A percentile compares a stretch with the other conserved stretches of the same genome.
phyloP scores from a whole-genome alignment of 305 asterid species.

The Solanum aculeatissimum region DNA sequence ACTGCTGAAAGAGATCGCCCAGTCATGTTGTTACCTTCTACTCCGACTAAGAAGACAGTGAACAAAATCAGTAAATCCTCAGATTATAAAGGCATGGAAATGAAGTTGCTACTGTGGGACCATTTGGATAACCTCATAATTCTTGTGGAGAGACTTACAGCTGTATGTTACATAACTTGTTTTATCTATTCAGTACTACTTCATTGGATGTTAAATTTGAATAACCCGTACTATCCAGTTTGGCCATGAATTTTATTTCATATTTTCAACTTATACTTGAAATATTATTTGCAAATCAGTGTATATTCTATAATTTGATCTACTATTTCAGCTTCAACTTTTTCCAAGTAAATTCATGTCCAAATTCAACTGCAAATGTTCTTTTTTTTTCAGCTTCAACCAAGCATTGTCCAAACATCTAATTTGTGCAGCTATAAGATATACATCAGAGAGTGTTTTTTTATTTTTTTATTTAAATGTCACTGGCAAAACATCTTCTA shows the following conservation, averaged over 20 bases:
- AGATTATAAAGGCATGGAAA: constrained; percentile 33
- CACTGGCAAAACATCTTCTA: neutral
- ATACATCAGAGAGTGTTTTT: neutral
- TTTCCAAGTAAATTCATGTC: neutral
- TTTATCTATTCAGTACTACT: neutral
- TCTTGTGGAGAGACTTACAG: constrained; percentile 62
- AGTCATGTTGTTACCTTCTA: constrained; percentile 17
- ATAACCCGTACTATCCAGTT: neutral
- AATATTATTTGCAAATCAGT: neutral
- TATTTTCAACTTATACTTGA: neutral
- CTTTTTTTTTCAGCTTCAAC: neutral
- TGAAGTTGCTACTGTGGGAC: constrained; percentile 71
- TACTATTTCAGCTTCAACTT: neutral
- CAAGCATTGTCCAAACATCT: neutral
- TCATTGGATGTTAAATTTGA: neutral
- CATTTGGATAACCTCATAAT: constrained; percentile 46
- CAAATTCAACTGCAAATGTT: neutral
- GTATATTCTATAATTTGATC: neutral
- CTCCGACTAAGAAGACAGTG: constrained; percentile 19
- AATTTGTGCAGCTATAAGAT: neutral
- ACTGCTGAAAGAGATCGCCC: constrained; percentile 22
- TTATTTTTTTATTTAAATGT: neutral
- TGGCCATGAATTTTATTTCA: neutral
- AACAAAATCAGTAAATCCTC: constrained; percentile 27
- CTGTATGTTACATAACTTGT: constrained; percentile 41